Evolutionary conservation across 1,284 basidiomycete genomes (phyloP).

Genomic region (Cystobasidium pallidum): DNA sequence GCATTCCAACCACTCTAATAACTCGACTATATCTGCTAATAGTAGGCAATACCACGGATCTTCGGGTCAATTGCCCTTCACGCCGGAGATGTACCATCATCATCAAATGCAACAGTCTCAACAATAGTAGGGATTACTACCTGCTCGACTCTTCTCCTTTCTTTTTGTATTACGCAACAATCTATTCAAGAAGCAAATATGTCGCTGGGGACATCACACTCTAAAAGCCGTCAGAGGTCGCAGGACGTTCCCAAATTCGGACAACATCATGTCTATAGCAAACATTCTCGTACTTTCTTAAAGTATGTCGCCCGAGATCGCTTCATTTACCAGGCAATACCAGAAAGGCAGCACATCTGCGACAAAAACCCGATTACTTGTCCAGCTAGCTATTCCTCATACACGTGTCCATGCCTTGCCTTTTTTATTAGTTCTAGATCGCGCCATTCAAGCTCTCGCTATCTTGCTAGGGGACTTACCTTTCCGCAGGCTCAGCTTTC

Average conservation of each 20-base stretch:
- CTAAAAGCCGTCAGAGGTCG: neutral
- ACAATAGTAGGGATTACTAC: conserved; percentile 2
- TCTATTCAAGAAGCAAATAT: too few species aligned
- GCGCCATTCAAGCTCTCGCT: neutral
- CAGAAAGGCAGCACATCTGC: too few species aligned
- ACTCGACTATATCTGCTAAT: conserved; percentile 35
- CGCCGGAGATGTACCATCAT: conserved; percentile 42
- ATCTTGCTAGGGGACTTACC: too few species aligned
- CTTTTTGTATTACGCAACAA: too few species aligned
- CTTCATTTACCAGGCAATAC: too few species aligned
- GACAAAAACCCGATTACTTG: too few species aligned
- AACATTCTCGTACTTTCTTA: neutral
- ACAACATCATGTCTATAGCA: conserved; percentile 7
- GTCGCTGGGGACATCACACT: too few species aligned
- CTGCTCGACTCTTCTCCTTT: neutral
- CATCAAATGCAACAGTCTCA: conserved; percentile 29
- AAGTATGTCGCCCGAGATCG: neutral
- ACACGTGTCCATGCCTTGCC: neutral
- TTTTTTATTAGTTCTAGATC: too few species aligned
- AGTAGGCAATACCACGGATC: conserved; percentile 16
- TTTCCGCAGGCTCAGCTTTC: too few species aligned
- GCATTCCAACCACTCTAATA: conserved; percentile 39
- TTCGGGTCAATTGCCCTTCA: conserved; percentile 19
- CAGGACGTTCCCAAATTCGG: neutral
- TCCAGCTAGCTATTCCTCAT: neutral